Base-by-base conservation (phyloP, 148 eudicot species). In the Agrostemma githago region DNA sequence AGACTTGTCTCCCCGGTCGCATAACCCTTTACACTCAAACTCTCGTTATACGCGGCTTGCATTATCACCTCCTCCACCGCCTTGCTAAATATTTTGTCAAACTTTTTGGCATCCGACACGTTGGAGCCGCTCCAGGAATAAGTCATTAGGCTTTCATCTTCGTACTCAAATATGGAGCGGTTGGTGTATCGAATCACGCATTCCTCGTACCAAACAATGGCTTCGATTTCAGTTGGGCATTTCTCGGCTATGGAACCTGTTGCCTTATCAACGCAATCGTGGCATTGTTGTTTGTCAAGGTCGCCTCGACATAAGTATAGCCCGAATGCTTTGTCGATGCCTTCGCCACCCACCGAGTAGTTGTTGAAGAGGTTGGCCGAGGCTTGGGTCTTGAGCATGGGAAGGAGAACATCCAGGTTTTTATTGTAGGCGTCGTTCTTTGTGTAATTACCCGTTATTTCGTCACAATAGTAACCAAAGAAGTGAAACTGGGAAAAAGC, bases 251-350 rank as follows among this genome's bases (percentile, higher is more conserved):
- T 46, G 3, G 43, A 37, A 14, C 0, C 1, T 0, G 65, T 5
- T 2, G 83, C 77, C 3, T 0, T 3, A 0, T 16, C 34, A 4
- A 83, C 69, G 21, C 86, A 83, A 2, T 70, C 68, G 2, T 68
- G 76, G 65, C 83, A 83, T 4, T 20, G 70, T 3, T 70, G 43
- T 0, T 7, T 10, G 12, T 41, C 12, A 2, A 69, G 63, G 51
- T 74, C 78, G 2, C 82, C 74, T 15, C 78, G 48, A 53, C 82
- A 79, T 19, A 69, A 62, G 61, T 69, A 79, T 14, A 79, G 46
- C 9, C 77, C 72, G 42, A 74, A 40, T 1, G 48, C 74, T 10
- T 20, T 17, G 16, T 79, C 74, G 14, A 5, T n/a, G 38, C 66
- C 71, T 62, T 41, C 37, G 6, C 77, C 37, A 6, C 77, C 82